These are phyloP conservation scores for Ascochyta fabae DNA, from an alignment of 2,329 filamentous ascomycete genomes.

Conservation along the genomic window DNA sequence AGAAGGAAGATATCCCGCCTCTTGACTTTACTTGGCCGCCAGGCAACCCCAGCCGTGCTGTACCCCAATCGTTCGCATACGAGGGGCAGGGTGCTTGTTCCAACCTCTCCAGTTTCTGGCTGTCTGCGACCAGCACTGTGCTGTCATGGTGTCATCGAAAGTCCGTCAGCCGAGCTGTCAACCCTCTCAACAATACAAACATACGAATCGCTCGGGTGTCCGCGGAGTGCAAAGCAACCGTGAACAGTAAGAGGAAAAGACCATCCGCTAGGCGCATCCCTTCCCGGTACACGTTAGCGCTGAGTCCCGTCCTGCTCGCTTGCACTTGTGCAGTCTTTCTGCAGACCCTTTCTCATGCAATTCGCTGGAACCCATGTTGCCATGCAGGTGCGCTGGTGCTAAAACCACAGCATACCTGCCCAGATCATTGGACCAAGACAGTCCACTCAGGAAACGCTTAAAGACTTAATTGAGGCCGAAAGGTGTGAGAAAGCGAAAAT, in stretches of 20 bases:
- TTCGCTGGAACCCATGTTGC: conserved; percentile 2
- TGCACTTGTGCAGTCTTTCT: conserved; percentile 11
- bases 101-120: conserved; percentile 6
- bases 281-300: conserved; percentile 8
- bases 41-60: conserved; percentile 9
- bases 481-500: not conserved
- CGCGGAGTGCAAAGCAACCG: not conserved
- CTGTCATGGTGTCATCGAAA: conserved; percentile 6
- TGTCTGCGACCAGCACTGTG: not conserved
- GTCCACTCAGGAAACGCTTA: not conserved
- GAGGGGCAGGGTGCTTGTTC: conserved; percentile 4
- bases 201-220: not conserved
- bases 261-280: conserved; percentile 4
- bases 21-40: conserved; percentile 27
- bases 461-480: not conserved
- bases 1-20: conserved; percentile 24
- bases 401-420: conserved; percentile 3
- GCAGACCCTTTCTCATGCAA: not conserved
- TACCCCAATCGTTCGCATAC: conserved; percentile 8
- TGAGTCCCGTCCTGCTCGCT: conserved; percentile 9
- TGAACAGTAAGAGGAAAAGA: conserved; percentile 1
- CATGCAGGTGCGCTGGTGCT: conserved; percentile 1
- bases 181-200: conserved; percentile 1
- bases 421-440: conserved; percentile 6
- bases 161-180: not conserved